Base-by-base conservation (phyloP, 305 asterid genomes). In the Fraxinus angustifolia region DNA sequence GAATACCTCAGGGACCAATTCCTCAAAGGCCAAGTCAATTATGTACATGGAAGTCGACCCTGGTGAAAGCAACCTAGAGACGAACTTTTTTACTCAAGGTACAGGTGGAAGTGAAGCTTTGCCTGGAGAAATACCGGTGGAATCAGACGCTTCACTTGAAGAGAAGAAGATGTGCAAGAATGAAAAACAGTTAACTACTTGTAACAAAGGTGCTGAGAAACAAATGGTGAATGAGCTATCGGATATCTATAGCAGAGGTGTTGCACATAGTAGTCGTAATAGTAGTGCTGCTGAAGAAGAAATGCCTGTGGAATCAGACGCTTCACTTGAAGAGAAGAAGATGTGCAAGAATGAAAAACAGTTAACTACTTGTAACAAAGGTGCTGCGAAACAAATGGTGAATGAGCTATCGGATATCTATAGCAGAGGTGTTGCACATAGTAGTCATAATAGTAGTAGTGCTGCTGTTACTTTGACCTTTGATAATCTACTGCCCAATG, bases 41-140 rank as follows among this genome's bases (percentile, higher is more conserved):
- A 62, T 80, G 77, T 78, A 68, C 26, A 3, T 79, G 40, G 82
- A 73, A 75, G 53, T 60, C 56, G 79, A 40, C 73, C 78, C 80
- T 83, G 83, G 72, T 19, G 79, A 72, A 58, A 79, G 81, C 60
- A 75, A 70, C 62, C 71, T 70, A 79, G 78, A 79, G 53, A 53
- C 38, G 4, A 82, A 84, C 28, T 70, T 50, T 77, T 78, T 71
- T 36, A 80, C 35, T 76, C 82, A 85, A 82, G 88, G 82, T 78
- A 83, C 68, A 50, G 79, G 79, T 80, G 81, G n/a, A 58, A 82
- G 79, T 81, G 82, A 79, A 83, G 79, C 42, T 85, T 68, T 81
- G 81, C 79, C 65, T 82, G 88, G 38, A 82, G 88, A 86, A 78
- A 42, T 67, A 28, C 68, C 16, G 78, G 38, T 71, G 82, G 82